These are phyloP conservation scores for Microcyclospora pomicola DNA, from an alignment of 2,329 filamentous ascomycete genomes.

Conservation along the genomic window DNA sequence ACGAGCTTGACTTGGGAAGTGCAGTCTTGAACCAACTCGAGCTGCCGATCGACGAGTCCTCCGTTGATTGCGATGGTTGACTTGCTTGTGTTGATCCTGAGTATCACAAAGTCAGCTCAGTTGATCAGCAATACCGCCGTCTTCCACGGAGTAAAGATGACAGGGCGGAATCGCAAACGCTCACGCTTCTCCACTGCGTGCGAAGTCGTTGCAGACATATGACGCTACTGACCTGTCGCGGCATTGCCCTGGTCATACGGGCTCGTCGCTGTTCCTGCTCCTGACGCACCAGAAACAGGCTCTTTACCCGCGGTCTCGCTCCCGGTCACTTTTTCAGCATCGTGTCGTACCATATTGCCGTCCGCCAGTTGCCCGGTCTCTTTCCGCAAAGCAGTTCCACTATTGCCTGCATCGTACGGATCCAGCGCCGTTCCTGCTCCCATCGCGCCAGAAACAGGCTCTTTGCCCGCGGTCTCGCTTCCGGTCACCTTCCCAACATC, in stretches of 20 bases:
- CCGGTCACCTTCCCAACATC: constrained; percentile 2
- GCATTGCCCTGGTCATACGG: neutral
- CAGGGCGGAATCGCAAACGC: too few relatives aligned
- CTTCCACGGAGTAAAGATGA: too few relatives aligned
- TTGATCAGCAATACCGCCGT: too few relatives aligned
- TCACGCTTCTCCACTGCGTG: too few relatives aligned
- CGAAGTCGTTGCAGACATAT: too few relatives aligned
- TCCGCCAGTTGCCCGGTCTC: neutral
- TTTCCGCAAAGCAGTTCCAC: constrained; percentile 37
- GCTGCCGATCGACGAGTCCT: constrained; percentile 8
- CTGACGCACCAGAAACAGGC: neutral
- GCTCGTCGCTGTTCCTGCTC: neutral
- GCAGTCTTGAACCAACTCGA: constrained; percentile 10
- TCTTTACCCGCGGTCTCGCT: constrained; percentile 1
- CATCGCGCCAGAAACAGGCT: neutral
- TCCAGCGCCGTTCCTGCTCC: neutral
- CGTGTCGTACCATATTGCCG: neutral
- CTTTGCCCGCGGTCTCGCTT: constrained; percentile 2
- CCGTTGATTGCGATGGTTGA: constrained; percentile 1
- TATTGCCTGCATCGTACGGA: constrained; percentile 45
- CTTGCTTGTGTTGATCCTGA: neutral
- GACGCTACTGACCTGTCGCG: constrained; percentile 5
- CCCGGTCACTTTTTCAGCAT: constrained; percentile 2
- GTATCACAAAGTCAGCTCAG: neutral
- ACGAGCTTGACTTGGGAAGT: too few relatives aligned